A percentile compares a stretch with the other conserved stretches of the same genome.
Evolutionary conservation across 257 asterid genomes (phyloP).

Genomic region (Agastache rugosa): DNA sequence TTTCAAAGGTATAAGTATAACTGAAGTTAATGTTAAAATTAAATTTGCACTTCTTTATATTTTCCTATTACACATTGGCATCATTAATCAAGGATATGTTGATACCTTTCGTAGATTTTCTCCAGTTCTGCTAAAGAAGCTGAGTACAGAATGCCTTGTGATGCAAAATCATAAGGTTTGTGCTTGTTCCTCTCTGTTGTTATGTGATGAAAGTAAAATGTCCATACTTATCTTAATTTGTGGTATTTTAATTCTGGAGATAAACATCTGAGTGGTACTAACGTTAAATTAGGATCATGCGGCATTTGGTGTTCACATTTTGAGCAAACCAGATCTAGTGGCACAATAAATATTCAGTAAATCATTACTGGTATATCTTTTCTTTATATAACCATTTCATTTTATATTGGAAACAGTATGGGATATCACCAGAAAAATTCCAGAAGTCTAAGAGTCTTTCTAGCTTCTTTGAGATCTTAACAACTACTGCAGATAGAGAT

Average conservation of each 20-base stretch:
- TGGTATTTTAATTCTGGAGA: conserved; percentile 6
- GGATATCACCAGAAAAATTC: conserved; percentile 74
- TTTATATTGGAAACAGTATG: conserved; percentile 54
- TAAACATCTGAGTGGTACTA: neutral
- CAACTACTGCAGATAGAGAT: conserved; percentile 65
- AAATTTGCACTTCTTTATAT: neutral
- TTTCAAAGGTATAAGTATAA: conserved; percentile 80
- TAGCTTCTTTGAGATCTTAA: conserved; percentile 70
- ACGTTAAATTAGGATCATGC: neutral
- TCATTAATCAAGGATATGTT: conserved; percentile 9
- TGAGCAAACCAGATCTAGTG: neutral
- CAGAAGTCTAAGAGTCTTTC: conserved; percentile 47
- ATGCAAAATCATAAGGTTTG: conserved; percentile 74
- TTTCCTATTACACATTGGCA: conserved; percentile 1
- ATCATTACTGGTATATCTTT: neutral
- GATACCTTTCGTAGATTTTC: conserved; percentile 61
- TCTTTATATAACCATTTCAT: conserved; percentile 16
- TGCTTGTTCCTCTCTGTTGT: conserved; percentile 23
- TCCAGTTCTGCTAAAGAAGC: conserved; percentile 63
- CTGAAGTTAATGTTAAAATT: neutral
- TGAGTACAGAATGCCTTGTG: conserved; percentile 76
- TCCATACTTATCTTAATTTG: neutral
- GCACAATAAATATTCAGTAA: neutral
- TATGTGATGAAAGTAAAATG: neutral
- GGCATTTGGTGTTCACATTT: conserved; percentile 4